Conservation (phyloP, 23 red algal species). For the Gracilaria domingensis region DNA sequence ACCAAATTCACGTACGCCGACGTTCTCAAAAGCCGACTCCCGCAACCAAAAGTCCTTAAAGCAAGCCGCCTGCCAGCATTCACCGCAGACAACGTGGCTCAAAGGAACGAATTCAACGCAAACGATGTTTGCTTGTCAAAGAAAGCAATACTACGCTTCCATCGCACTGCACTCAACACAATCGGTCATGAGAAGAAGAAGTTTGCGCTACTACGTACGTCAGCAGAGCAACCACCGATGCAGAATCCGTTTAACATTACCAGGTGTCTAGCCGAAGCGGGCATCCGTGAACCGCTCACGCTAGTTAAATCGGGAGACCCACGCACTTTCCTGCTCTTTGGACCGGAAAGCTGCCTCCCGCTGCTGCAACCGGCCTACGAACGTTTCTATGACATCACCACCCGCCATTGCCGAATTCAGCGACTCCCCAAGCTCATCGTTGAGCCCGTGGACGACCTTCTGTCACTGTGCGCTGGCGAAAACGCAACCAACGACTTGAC, state of each 20-base stretch:
- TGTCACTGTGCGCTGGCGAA: not conserved
- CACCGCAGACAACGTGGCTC: not conserved
- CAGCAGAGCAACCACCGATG: not conserved
- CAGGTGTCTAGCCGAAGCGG: not conserved
- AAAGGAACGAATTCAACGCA: not conserved
- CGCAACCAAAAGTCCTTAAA: not conserved
- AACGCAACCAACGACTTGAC: too few species aligned
- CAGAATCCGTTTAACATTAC: constrained; percentile 1
- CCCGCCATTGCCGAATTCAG: not conserved
- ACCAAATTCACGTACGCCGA: not conserved
- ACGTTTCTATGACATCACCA: not conserved
- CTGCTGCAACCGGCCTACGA: not conserved
- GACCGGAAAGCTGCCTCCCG: not conserved
- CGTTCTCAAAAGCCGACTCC: not conserved
- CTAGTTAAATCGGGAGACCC: not conserved
- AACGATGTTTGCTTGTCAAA: not conserved
- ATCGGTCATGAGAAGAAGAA: not conserved
- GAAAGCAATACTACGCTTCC: not conserved
- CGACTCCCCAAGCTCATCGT: not conserved
- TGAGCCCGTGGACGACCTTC: not conserved
- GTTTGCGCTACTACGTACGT: not conserved
- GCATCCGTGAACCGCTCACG: not conserved
- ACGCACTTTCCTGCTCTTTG: not conserved
- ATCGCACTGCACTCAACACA: not conserved
- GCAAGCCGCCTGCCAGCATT: not conserved